These are phyloP conservation scores for Cladophialophora yegresii DNA, from an alignment of 2,329 filamentous ascomycete species.

Conservation along the genomic window DNA sequence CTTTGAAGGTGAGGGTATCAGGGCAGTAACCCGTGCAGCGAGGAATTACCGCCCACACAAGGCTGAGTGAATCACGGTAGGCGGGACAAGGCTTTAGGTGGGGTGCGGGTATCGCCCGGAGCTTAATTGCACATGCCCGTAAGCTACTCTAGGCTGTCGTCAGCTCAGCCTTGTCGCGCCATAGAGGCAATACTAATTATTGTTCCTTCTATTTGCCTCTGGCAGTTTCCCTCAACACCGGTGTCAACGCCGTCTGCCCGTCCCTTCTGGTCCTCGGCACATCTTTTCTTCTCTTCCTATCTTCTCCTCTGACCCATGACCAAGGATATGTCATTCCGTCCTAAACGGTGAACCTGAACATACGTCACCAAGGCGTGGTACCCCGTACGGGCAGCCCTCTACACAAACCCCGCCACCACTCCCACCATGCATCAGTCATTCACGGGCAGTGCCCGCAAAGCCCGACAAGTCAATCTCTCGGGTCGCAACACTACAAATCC, in stretches of 20 bases:
- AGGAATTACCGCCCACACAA: neutral
- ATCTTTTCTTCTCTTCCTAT: neutral
- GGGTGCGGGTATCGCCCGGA: neutral
- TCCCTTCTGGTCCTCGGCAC: neutral
- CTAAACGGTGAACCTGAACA: neutral
- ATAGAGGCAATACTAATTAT: neutral
- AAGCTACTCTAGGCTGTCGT: neutral
- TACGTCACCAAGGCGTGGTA: neutral
- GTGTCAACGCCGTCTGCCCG: neutral
- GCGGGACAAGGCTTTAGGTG: constrained; percentile 3
- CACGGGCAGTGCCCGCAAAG: constrained; percentile 79
- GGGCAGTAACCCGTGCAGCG: too few species aligned
- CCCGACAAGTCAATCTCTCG: constrained; percentile 90
- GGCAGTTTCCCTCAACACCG: constrained; percentile 3
- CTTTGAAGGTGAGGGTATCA: neutral
- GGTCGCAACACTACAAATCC: constrained; percentile 74
- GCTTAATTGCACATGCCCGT: constrained; percentile 1
- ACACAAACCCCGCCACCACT: neutral
- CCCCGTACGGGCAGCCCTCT: neutral
- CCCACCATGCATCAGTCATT: constrained; percentile 84
- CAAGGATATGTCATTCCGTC: neutral
- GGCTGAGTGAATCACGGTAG: neutral
- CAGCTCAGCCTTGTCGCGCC: constrained; percentile 16
- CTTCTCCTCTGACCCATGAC: neutral
- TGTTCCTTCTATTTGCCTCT: constrained; percentile 15